Evolutionary conservation across 139 green algal species (phyloP).

Genomic region (Haematococcus sp.): DNA sequence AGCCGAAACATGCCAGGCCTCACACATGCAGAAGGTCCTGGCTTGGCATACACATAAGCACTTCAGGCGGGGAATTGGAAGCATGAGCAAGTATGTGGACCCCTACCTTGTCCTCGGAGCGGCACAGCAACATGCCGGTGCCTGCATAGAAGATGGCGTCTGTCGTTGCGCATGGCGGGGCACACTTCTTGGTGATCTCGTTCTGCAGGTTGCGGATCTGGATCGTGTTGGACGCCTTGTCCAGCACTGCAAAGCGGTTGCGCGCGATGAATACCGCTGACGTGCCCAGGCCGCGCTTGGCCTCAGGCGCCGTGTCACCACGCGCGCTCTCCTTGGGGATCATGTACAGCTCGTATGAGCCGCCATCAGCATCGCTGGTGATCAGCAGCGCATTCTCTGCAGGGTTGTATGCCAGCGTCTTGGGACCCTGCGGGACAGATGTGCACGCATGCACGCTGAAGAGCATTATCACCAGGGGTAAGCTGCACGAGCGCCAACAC

Average conservation of each 20-base stretch:
- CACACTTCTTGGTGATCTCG: conserved; percentile 97
- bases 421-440: conserved; percentile 30
- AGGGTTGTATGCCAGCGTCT: conserved; percentile 93
- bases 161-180: conserved; percentile 70
- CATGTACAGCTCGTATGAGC: conserved; percentile 93
- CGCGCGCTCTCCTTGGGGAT: conserved; percentile 81
- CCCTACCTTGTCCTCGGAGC: conserved; percentile 92
- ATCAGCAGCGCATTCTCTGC: conserved; percentile 95
- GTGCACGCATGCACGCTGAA: too few relatives aligned
- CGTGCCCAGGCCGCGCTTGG: conserved; percentile 74
- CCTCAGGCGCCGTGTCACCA: conserved; percentile 66
- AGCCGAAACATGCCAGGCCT: too few relatives aligned
- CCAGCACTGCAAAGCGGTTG: conserved; percentile 97
- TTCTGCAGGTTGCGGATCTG: conserved; percentile 97
- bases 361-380: conserved; percentile 87
- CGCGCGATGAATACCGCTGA: conserved; percentile 96
- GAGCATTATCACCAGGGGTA: too few relatives aligned
- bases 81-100: too few relatives aligned
- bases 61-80: too few relatives aligned
- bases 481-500: too few relatives aligned
- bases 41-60: too few relatives aligned
- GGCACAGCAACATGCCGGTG: conserved; percentile 91
- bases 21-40: too few relatives aligned
- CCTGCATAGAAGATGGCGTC: conserved; percentile 97
- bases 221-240: conserved; percentile 79